A percentile compares a stretch with the other conserved stretches of the same genome.
Conservation (phyloP, 331 rosid genomes). For the Cydonia oblonga region DNA sequence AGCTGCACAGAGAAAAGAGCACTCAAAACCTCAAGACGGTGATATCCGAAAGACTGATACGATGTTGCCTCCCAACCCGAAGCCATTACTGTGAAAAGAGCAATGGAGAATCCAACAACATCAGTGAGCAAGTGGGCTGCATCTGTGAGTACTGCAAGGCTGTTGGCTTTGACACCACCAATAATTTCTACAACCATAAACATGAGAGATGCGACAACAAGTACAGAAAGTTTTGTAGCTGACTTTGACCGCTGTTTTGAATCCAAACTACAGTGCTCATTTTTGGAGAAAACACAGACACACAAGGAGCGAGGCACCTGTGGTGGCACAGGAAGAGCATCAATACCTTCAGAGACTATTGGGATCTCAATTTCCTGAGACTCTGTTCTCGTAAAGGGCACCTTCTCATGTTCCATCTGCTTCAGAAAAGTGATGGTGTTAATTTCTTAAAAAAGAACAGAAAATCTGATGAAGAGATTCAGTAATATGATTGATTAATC, state of each 20-base stretch:
- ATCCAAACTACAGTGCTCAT: slow-evolving; percentile 29
- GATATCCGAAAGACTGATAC: slow-evolving; percentile 63
- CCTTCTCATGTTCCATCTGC: slow-evolving; percentile 42
- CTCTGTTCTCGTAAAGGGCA: slow-evolving; percentile 22
- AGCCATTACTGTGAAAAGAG: slow-evolving; percentile 80
- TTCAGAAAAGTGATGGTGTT: slow-evolving; percentile 8
- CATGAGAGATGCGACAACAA: slow-evolving; percentile 44
- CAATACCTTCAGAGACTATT: slow-evolving; percentile 16
- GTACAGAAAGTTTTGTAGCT: slow-evolving; percentile 49
- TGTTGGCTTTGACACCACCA: slow-evolving; percentile 82
- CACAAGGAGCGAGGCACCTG: slow-evolving; percentile 18
- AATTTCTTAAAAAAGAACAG: slow-evolving; percentile 1
- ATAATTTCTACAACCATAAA: slow-evolving; percentile 61
- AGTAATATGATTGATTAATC: no score
- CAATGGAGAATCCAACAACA: slow-evolving; percentile 65
- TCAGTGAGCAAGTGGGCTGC: slow-evolving; percentile 90
- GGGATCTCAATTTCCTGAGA: slow-evolving; percentile 38
- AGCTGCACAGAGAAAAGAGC: slow-evolving; percentile 86
- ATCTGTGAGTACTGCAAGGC: slow-evolving; percentile 74
- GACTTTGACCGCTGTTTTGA: slow-evolving; percentile 48
- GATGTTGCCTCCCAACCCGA: slow-evolving; percentile 84
- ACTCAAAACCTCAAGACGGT: slow-evolving; percentile 80
- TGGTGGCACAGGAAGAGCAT: slow-evolving; percentile 13
- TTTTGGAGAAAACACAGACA: slow-evolving; percentile 46
- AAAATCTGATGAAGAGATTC: no score